Evolutionary conservation across 2,329 filamentous ascomycete genomes (phyloP).

Genomic region (Rhynchosporium graminicola): DNA sequence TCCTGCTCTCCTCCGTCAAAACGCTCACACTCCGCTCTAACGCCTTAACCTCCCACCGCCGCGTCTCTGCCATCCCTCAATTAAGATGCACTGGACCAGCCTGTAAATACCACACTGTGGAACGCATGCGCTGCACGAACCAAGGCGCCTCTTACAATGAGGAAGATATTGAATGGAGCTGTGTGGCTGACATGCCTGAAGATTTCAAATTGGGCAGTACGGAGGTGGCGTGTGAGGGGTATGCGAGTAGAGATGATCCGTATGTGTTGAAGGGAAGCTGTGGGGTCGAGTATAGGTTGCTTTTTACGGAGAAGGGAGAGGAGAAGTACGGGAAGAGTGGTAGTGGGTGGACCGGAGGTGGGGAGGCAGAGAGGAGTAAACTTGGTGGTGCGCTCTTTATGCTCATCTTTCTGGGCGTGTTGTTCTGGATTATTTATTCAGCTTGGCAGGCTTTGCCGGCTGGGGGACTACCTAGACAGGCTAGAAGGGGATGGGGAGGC

Average conservation of each 20-base stretch:
- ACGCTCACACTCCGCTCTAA: conserved; percentile 74
- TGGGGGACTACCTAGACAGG: conserved; percentile 38
- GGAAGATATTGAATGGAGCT: conserved; percentile 91
- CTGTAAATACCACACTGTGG: conserved; percentile 59
- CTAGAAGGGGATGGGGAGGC: conserved; percentile 38
- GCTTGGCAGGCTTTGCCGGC: conserved; percentile 43
- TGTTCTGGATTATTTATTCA: conserved; percentile 62
- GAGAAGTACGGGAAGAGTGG: conserved; percentile 55
- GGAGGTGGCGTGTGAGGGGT: conserved; percentile 92
- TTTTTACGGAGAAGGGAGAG: conserved; percentile 77
- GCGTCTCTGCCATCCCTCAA: conserved; percentile 74
- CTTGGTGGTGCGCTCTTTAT: conserved; percentile 55
- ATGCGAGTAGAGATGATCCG: conserved; percentile 71
- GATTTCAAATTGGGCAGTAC: conserved; percentile 75
- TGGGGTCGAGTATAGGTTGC: conserved; percentile 83
- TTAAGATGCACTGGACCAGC: conserved; percentile 70
- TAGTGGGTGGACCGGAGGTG: conserved; percentile 28
- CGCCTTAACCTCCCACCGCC: conserved; percentile 71
- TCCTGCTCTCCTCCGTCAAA: conserved; percentile 68
- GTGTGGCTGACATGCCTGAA: conserved; percentile 62
- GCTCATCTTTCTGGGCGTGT: conserved; percentile 60
- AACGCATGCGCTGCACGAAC: conserved; percentile 89
- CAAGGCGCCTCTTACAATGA: conserved; percentile 74
- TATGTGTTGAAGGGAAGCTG: conserved; percentile 92
- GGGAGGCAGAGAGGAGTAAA: conserved; percentile 35